phyloP scores from a whole-genome alignment of 331 rosid species.

The Malus hybrid region DNA sequence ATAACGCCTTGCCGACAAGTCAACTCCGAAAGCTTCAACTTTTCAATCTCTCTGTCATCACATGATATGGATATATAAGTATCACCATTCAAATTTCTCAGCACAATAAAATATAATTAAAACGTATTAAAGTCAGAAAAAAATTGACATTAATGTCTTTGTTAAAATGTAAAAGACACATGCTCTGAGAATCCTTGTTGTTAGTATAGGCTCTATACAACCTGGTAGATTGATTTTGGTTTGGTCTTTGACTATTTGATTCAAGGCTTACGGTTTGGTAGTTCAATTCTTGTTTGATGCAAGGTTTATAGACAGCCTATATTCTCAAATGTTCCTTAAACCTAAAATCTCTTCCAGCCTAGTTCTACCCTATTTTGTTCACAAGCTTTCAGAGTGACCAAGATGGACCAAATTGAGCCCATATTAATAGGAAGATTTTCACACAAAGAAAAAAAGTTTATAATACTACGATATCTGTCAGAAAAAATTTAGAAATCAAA shows the following conservation, averaged over 20 bases:
- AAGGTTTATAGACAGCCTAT: not conserved
- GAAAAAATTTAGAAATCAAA: not conserved
- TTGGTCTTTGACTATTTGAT: not conserved
- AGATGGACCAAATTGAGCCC: not conserved
- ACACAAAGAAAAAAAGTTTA: not conserved
- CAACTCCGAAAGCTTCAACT: slow-evolving; percentile 82
- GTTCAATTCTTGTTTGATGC: not conserved
- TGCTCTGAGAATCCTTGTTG: not conserved
- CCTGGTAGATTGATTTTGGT: not conserved
- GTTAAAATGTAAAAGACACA: not conserved
- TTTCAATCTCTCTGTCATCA: slow-evolving; percentile 81
- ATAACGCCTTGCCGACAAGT: slow-evolving; percentile 90
- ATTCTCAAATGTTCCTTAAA: not conserved
- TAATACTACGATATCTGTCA: not conserved
- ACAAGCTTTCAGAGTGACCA: not conserved
- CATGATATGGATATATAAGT: slow-evolving; percentile 4
- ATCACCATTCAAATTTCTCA: not conserved
- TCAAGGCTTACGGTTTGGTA: not conserved
- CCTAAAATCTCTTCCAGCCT: not conserved
- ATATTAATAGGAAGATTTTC: not conserved
- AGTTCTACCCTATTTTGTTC: not conserved
- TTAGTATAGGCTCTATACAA: not conserved
- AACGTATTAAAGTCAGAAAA: not conserved
- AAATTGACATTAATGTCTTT: not conserved
- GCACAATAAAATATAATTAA: not conserved